A percentile compares a stretch with the other conserved stretches of the same genome.
phyloP scores from a whole-genome alignment of 2,329 filamentous ascomycete species.

The Geosmithia putterillii region DNA sequence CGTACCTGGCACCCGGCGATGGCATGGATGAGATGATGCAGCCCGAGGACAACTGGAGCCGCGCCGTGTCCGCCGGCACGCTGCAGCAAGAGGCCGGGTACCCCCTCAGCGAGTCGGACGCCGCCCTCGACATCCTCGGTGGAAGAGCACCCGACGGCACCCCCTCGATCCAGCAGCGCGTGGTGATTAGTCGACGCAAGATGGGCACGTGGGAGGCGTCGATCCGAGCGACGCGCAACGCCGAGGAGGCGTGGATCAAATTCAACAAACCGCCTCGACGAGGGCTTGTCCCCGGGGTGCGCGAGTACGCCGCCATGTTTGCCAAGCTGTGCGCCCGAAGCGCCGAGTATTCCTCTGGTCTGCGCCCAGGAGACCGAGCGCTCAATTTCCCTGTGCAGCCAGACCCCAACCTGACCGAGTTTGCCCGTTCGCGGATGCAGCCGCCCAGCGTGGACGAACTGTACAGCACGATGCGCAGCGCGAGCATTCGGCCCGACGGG shows the following conservation, averaged over 20 bases:
- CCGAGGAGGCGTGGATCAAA: slow-evolving; percentile 46
- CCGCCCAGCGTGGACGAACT: slow-evolving; percentile 48
- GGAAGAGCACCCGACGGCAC: slow-evolving; percentile 35
- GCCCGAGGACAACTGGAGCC: slow-evolving; percentile 38
- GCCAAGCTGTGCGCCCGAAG: slow-evolving; percentile 33
- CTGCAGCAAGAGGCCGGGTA: slow-evolving; percentile 47
- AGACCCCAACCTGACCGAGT: slow-evolving; percentile 44
- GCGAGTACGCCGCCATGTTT: slow-evolving; percentile 49
- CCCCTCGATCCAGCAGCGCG: slow-evolving; percentile 42
- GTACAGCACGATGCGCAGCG: slow-evolving; percentile 42
- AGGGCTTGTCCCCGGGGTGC: slow-evolving; percentile 19
- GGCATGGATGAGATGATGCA: slow-evolving; percentile 44
- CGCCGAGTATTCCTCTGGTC: slow-evolving; percentile 9
- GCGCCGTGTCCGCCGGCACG: slow-evolving; percentile 37
- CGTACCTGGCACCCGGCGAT: slow-evolving; percentile 43
- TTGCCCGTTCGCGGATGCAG: slow-evolving; percentile 48
- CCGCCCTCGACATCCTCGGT: slow-evolving; percentile 36
- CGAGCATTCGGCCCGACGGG: slow-evolving; percentile 33
- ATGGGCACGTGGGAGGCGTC: slow-evolving; percentile 38
- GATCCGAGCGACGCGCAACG: slow-evolving; percentile 46
- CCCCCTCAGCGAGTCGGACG: slow-evolving; percentile 29
- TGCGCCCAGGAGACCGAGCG: slow-evolving; percentile 48
- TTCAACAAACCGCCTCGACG: slow-evolving; percentile 25
- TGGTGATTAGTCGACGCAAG: slow-evolving; percentile 7
- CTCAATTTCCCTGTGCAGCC: slow-evolving; percentile 26